Evolutionary conservation across 306 rosid genomes (phyloP).

Genomic region (Pyrus communis): DNA sequence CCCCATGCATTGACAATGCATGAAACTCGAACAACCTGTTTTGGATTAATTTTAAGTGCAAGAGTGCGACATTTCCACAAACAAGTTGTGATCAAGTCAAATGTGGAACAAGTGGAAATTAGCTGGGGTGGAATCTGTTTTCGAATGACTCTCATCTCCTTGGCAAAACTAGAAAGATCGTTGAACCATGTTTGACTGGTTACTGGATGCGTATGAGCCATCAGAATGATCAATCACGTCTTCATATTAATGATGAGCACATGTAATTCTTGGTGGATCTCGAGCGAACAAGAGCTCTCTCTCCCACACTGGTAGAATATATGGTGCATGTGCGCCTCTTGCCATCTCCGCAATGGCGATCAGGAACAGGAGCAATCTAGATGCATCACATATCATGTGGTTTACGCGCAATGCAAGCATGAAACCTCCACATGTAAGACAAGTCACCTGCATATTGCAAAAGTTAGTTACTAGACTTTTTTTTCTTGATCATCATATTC

Average conservation of each 20-base stretch:
- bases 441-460: constrained; percentile 8
- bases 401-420: constrained; percentile 26
- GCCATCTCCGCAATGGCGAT: constrained; percentile 18
- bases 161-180: not conserved
- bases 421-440: constrained; percentile 29
- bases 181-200: not conserved
- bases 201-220: not conserved
- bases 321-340: constrained; percentile 5
- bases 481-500: not conserved
- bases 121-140: not conserved
- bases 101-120: not conserved
- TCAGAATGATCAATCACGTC: not conserved
- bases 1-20: not conserved
- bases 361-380: constrained; percentile 9
- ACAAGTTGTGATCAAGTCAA: constrained; percentile 13
- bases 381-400: constrained; percentile 19
- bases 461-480: not conserved
- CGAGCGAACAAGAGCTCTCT: constrained; percentile 22
- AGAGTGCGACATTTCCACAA: constrained; percentile 10
- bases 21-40: not conserved
- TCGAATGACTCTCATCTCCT: not conserved
- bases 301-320: constrained; percentile 19
- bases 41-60: not conserved
- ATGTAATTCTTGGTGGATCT: constrained; percentile 16
- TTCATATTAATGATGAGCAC: constrained; percentile 11